phyloP scores from a whole-genome alignment of 495 filamentous ascomycete genomes.

The Pyronema omphalodes region DNA sequence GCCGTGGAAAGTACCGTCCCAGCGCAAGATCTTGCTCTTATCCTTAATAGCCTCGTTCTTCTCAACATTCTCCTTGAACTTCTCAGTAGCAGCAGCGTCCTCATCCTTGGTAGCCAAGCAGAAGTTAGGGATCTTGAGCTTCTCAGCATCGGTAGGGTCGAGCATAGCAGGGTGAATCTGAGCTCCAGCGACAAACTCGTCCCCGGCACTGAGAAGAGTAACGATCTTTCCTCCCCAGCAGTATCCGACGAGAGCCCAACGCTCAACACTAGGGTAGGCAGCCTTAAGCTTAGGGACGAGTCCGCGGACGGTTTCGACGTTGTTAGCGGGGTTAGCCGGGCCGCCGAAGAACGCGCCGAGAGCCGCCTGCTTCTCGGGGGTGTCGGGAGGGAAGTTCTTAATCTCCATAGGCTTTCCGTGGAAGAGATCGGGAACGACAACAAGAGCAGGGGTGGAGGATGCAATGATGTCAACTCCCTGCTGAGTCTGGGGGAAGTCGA shows the following conservation, averaged over 20 bases:
- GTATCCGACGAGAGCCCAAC: constrained; percentile 77
- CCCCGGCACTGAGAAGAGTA: constrained; percentile 41
- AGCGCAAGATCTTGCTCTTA: constrained; percentile 32
- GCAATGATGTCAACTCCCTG: constrained; percentile 57
- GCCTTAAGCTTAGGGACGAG: constrained; percentile 35
- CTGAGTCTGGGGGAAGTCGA: constrained; percentile 43
- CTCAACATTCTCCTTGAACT: constrained; percentile 28
- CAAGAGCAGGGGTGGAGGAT: constrained; percentile 34
- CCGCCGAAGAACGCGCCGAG: constrained; percentile 61
- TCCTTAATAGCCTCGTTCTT: constrained; percentile 16
- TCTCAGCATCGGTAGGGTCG: constrained; percentile 42
- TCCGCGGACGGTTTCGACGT: constrained; percentile 42
- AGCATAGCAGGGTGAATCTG: constrained; percentile 79
- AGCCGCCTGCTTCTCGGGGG: constrained; percentile 55
- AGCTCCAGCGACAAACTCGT: constrained; percentile 48
- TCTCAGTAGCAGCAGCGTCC: constrained; percentile 27
- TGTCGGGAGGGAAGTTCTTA: constrained; percentile 54
- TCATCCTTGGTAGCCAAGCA: constrained; percentile 37
- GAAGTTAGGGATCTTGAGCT: constrained; percentile 35
- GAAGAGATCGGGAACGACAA: constrained; percentile 57
- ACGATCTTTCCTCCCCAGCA: constrained; percentile 88
- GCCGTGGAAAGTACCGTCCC: constrained; percentile 37
- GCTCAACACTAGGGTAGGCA: constrained; percentile 42
- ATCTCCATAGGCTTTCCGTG: constrained; percentile 37
- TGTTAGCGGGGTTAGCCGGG: constrained; percentile 43